Conservation (phyloP, 352 stramenopile species). For the Saprolegnia parasitica region DNA sequence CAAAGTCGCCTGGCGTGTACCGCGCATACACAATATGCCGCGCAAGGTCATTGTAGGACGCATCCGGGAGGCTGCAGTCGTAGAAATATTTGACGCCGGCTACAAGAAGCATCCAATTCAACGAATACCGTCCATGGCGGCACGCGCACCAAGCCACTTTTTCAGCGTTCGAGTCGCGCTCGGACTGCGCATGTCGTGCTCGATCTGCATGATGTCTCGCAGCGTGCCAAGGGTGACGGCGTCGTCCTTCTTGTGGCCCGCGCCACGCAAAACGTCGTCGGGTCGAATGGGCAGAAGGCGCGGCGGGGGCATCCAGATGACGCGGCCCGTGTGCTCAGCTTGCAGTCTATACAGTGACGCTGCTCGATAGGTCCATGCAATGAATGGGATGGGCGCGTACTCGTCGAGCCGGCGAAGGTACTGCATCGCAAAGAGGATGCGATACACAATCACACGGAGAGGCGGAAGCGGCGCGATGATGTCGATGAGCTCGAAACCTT, state of each 20-base stretch:
- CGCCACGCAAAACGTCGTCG: neutral
- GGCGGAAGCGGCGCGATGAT: conserved; percentile 53
- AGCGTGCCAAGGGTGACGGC: conserved; percentile 23
- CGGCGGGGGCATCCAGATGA: conserved; percentile 40
- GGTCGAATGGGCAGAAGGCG: neutral
- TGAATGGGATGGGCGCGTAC: neutral
- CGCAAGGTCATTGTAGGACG: conserved; percentile 50
- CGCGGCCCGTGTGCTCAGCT: conserved; percentile 41
- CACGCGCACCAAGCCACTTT: conserved; percentile 48
- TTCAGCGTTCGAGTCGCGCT: conserved; percentile 53
- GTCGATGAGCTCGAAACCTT: conserved; percentile 61
- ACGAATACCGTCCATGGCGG: no score
- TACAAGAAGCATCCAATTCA: neutral
- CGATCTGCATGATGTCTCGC: conserved; percentile 38
- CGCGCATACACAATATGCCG: conserved; percentile 41
- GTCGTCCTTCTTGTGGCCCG: neutral
- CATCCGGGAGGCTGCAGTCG: conserved; percentile 48
- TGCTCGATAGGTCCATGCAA: neutral
- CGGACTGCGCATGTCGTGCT: conserved; percentile 37
- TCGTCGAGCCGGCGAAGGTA: conserved; percentile 40
- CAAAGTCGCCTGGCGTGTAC: conserved; percentile 45
- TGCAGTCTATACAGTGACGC: conserved; percentile 46
- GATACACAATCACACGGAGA: conserved; percentile 49
- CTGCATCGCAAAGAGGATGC: conserved; percentile 47
- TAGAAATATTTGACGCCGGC: conserved; percentile 55